Evolutionary conservation across 345 rosid species (phyloP).

Genomic region (Microthlaspi erraticum): DNA sequence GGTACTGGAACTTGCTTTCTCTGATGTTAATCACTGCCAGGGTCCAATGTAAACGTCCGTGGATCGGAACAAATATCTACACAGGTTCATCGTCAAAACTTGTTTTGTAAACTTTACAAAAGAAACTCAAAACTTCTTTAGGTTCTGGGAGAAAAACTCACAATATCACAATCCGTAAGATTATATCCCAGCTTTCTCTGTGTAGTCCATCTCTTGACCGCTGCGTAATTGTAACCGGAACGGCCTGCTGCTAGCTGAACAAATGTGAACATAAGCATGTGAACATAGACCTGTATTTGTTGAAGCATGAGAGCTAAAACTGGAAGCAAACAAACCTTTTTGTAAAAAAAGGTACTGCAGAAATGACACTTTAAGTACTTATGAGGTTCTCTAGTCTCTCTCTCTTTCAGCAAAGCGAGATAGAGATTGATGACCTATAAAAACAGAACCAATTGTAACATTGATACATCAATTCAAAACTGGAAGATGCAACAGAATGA

Average conservation of each 20-base stretch:
- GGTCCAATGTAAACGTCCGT: constrained; percentile 77
- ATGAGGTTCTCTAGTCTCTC: constrained; percentile 79
- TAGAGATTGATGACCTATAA: constrained; percentile 80
- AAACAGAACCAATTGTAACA: constrained; percentile 17
- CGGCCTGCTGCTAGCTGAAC: constrained; percentile 56
- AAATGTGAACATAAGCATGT: constrained; percentile 8
- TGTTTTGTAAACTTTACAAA: not conserved
- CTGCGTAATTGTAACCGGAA: constrained; percentile 58
- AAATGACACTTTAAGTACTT: constrained; percentile 90
- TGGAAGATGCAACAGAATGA: constrained; percentile 3
- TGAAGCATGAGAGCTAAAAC: not conserved
- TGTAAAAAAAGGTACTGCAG: constrained; percentile 85
- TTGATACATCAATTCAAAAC: not conserved
- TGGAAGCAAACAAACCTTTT: constrained; percentile 64
- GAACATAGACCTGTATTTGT: not conserved
- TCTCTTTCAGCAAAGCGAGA: constrained; percentile 84
- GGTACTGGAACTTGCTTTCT: constrained; percentile 82
- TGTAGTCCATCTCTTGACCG: constrained; percentile 91
- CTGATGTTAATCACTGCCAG: constrained; percentile 81
- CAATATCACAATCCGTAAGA: constrained; percentile 78
- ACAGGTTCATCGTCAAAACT: constrained; percentile 21
- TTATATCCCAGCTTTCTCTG: constrained; percentile 75
- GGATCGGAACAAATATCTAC: constrained; percentile 98
- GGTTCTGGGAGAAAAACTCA: constrained; percentile 34
- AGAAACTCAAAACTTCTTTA: not conserved